Conservation (phyloP, 257 asterid genomes). For the Cinchona pubescens region DNA sequence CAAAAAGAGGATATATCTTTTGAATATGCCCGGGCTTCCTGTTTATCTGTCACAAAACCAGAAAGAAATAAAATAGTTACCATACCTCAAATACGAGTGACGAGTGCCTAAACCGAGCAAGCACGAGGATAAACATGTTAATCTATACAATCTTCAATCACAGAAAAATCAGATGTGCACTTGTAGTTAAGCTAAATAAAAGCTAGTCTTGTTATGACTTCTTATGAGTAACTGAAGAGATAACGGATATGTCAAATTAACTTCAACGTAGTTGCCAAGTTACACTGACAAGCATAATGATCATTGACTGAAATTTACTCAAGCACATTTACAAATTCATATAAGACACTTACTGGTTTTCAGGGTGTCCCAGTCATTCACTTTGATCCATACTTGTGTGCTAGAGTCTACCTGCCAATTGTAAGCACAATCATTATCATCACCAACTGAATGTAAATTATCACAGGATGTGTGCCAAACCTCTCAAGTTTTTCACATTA, state of each 20-base stretch:
- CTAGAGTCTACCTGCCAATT: constrained; percentile 61
- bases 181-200: background rate
- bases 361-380: constrained; percentile 61
- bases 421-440: constrained; percentile 28
- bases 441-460: constrained; percentile 6
- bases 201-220: background rate
- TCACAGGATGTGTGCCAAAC: background rate
- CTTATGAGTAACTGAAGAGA: background rate
- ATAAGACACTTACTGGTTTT: constrained; percentile 49
- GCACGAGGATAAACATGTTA: background rate
- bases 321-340: background rate
- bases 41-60: constrained; percentile 48
- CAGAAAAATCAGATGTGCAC: background rate
- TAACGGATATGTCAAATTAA: background rate
- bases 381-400: constrained; percentile 67
- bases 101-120: background rate
- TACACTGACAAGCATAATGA: background rate
- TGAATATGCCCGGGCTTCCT: constrained; percentile 80
- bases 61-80: constrained; percentile 12
- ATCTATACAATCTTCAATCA: background rate
- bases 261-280: background rate
- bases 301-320: background rate
- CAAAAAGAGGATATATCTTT: constrained; percentile 83
- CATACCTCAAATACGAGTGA: background rate
- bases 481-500: background rate